Evolutionary conservation across 176 grass and related monocot species (phyloP).

Genomic region (Hordeum marinum): DNA sequence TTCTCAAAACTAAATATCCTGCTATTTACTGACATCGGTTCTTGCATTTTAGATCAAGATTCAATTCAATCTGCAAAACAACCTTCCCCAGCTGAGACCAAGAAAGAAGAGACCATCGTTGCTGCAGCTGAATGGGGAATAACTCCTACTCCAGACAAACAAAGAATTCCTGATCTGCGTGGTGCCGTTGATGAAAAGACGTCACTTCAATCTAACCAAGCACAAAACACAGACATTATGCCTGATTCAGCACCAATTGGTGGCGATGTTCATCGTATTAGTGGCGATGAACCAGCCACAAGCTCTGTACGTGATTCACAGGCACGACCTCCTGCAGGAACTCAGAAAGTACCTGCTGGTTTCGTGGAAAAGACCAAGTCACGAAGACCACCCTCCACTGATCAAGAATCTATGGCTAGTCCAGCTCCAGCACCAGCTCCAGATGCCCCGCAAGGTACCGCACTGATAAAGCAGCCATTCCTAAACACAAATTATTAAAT

Average conservation of each 20-base stretch:
- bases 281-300: not conserved
- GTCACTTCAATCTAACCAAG: not conserved
- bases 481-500: not conserved
- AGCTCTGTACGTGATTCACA: not conserved
- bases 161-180: not conserved
- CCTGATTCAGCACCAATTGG: not conserved
- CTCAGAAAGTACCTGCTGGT: not conserved
- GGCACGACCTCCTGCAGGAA: not conserved
- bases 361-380: not conserved
- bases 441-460: not conserved
- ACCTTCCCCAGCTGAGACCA: not conserved
- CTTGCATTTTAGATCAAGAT: constrained; percentile 17
- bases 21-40: constrained; percentile 10
- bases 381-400: not conserved
- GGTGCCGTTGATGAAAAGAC: not conserved
- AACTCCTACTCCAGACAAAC: not conserved
- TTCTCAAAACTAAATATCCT: not conserved
- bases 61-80: not conserved
- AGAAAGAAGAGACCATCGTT: constrained; percentile 9
- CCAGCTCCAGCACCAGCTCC: not conserved
- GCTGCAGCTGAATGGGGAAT: not conserved
- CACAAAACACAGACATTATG: not conserved
- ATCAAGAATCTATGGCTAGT: constrained; percentile 1
- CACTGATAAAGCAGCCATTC: not conserved
- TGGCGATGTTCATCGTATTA: not conserved